Evolutionary conservation across 164 flowering plant genomes (phyloP), one percentile per base, ranked within the genome.

Genomic region (Aristolochia fimbriata): DNA sequence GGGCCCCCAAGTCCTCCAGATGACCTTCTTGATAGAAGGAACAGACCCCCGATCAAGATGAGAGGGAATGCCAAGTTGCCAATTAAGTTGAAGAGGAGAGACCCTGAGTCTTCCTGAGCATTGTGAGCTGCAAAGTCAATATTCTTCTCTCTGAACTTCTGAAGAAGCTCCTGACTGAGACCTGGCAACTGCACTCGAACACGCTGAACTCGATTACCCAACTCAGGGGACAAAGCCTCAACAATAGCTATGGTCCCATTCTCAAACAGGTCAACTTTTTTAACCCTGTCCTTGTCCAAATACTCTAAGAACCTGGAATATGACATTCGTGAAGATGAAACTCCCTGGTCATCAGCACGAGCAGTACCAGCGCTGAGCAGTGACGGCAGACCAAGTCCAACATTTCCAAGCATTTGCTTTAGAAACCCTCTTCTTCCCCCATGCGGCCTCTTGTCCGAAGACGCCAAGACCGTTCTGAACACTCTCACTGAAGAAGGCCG

Each of bases 171-270:
- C 61, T 81, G 90, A 68, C 82, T 88, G 33, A 87, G 91, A 47
- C 98, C 97, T 4, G 96, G 98, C 22, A 93, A 85, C 60, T 93
- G 94, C 15, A 93, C 88, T 17, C 89, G 87, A 33, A 93, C 97
- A 65, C 97, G 77, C 73, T 93, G 96, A 56, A 89, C 72, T 31
- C 93, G 76, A 72, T 84, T 87, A 24, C 92, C 96, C 66, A 92
- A 75, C 66, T 88, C 88, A 30, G 97, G 96, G 64, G 92, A 87
- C 64, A 82, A 68, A 20, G 96, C 92, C 81, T 93, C 98, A 25
- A 91, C 96, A 64, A 93, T 82, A 46, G 97, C 98, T 33, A 93
- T 88, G 21, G 97, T 89, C 58, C 98, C 98, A 70, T 89, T 93
- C 76, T 89, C 98, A 71, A 68, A 87, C 58, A 93, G 70, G 76